Percentiles rank a stretch among this genome's conserved stretches.
phyloP scores from a whole-genome alignment of 2,329 filamentous ascomycete species.

The Phialocephala sp. region DNA sequence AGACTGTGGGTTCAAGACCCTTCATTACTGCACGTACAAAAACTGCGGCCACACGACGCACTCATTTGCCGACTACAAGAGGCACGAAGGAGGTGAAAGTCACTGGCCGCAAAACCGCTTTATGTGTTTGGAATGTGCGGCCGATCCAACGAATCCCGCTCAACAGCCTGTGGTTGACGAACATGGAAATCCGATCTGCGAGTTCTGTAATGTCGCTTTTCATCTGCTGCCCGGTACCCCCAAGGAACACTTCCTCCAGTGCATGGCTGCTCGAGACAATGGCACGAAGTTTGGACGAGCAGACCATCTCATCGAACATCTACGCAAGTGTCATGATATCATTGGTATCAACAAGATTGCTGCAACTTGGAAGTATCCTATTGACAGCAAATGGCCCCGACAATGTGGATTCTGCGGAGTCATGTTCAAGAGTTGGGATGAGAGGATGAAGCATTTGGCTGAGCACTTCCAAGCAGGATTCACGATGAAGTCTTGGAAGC shows the following conservation, averaged over 20 bases:
- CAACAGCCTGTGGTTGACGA: background rate
- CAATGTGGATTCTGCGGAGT: constrained; percentile 22
- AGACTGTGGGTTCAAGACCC: constrained; percentile 11
- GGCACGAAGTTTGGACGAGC: constrained; percentile 25
- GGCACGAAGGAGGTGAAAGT: constrained; percentile 28
- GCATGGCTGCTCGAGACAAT: constrained; percentile 18
- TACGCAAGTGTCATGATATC: constrained; percentile 23
- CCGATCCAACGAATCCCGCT: background rate
- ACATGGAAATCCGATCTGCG: constrained; percentile 17
- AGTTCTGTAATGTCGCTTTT: constrained; percentile 21
- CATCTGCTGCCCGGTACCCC: background rate
- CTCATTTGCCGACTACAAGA: constrained; percentile 24
- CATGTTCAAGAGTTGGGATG: constrained; percentile 24
- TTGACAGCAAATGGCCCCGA: constrained; percentile 27
- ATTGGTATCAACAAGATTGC: constrained; percentile 3
- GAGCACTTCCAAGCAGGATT: constrained; percentile 20
- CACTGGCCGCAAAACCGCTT: constrained; percentile 29
- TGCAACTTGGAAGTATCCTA: constrained; percentile 22
- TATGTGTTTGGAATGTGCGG: constrained; percentile 29
- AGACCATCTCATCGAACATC: constrained; percentile 29
- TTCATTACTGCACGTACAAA: constrained; percentile 19
- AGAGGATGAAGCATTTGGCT: constrained; percentile 27
- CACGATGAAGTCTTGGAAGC: constrained; percentile 10
- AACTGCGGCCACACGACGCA: constrained; percentile 18
- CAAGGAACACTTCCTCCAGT: constrained; percentile 23